These are phyloP conservation scores for Metarhizium album DNA, from an alignment of 2,329 filamentous ascomycete species.

Conservation along the genomic window DNA sequence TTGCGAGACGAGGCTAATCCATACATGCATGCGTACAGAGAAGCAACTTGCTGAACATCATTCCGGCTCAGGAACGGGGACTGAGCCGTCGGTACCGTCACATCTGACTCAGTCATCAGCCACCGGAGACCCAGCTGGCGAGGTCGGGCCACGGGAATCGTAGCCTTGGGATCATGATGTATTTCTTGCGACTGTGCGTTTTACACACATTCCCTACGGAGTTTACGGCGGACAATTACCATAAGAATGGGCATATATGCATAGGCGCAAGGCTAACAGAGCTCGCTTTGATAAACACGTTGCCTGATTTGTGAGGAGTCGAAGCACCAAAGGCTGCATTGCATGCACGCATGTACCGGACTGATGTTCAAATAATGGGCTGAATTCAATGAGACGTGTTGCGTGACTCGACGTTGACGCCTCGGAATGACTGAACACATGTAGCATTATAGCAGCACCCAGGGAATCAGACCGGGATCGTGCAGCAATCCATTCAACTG, in stretches of 20 bases:
- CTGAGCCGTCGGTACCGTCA: conserved; percentile 39
- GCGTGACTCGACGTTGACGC: too few relatives aligned
- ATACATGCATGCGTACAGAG: conserved; percentile 28
- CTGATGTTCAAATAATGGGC: too few relatives aligned
- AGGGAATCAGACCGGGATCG: too few relatives aligned
- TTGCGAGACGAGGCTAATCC: not conserved
- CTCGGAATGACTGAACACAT: too few relatives aligned
- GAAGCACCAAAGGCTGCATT: too few relatives aligned
- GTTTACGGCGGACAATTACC: not conserved
- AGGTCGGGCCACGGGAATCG: conserved; percentile 9
- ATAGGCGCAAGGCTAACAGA: not conserved
- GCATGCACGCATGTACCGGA: too few relatives aligned
- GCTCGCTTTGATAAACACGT: not conserved
- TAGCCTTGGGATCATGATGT: conserved; percentile 2
- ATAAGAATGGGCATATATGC: not conserved
- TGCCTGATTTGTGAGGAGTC: not conserved
- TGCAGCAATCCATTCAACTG: too few relatives aligned
- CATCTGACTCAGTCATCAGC: conserved; percentile 37
- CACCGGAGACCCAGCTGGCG: conserved; percentile 19
- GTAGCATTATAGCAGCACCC: too few relatives aligned
- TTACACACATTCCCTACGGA: not conserved
- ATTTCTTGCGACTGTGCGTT: not conserved
- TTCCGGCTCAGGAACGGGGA: conserved; percentile 19
- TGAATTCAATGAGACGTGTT: too few relatives aligned
- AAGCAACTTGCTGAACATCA: conserved; percentile 38